phyloP scores from a whole-genome alignment of 2,329 filamentous ascomycete species.

The Diaporthe caulivora region DNA sequence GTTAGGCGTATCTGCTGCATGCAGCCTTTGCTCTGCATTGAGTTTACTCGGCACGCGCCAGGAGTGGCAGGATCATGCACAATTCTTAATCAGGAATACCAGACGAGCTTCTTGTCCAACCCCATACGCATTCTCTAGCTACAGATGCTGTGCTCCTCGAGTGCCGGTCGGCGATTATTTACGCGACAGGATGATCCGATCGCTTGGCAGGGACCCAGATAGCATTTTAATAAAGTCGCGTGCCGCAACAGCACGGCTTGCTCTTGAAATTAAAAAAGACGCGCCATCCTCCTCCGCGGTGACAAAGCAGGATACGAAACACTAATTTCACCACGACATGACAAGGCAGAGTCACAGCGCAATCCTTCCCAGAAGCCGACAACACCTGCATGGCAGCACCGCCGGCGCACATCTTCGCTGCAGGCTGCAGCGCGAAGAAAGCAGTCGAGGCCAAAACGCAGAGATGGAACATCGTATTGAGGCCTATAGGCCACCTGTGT shows the following conservation, averaged over 20 bases:
- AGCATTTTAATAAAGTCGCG: not conserved
- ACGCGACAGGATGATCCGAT: not conserved
- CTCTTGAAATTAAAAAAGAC: not conserved
- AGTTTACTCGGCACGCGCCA: not conserved
- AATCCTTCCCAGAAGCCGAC: not conserved
- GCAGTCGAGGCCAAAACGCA: not conserved
- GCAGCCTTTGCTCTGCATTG: not conserved
- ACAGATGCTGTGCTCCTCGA: conserved; percentile 16
- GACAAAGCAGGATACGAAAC: not conserved
- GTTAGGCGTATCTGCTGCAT: not conserved
- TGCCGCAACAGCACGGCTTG: not conserved
- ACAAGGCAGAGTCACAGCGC: not conserved
- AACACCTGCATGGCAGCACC: not conserved
- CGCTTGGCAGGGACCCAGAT: conserved; percentile 3
- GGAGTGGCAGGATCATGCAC: conserved; percentile 1
- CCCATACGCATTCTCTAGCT: not conserved
- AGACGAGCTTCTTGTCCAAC: not conserved
- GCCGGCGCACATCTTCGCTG: not conserved
- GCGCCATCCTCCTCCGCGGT: not conserved
- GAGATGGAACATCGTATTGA: conserved; percentile 15
- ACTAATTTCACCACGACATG: not conserved
- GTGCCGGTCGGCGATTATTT: conserved; percentile 9
- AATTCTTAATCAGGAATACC: not conserved
- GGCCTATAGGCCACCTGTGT: not conserved
- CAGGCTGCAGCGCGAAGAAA: conserved; percentile 17